Evolutionary conservation across 2,329 filamentous ascomycete species (phyloP).

Genomic region (Fusarium sp.): DNA sequence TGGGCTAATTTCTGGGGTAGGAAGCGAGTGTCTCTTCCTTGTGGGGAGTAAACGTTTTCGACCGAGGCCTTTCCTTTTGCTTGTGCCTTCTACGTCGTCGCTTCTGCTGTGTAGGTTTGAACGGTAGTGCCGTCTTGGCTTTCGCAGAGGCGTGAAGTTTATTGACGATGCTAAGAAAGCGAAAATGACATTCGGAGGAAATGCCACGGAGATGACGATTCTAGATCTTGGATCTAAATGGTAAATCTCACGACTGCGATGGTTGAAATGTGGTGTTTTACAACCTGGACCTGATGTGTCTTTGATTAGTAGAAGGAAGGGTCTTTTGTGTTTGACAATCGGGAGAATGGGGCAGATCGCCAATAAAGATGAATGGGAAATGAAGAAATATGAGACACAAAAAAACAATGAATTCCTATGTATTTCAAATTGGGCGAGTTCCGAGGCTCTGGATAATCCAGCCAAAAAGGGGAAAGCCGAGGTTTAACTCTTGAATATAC

Average conservation of each 20-base stretch:
- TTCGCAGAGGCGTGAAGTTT: conserved; percentile 31
- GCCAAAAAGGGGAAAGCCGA: conserved; percentile 41
- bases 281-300: background rate
- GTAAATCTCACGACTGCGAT: background rate
- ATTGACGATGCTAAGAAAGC: conserved; percentile 11
- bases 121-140: conserved; percentile 24
- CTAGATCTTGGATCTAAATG: conserved; percentile 18
- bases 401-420: conserved; percentile 19
- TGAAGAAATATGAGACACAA: conserved; percentile 14
- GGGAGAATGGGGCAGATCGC: background rate
- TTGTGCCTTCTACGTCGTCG: background rate
- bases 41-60: conserved; percentile 12
- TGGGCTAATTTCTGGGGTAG: conserved; percentile 9
- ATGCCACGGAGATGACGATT: conserved; percentile 16
- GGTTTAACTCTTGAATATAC: conserved; percentile 17
- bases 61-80: conserved; percentile 9
- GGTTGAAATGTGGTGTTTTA: background rate
- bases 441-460: conserved; percentile 28
- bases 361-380: conserved; percentile 5
- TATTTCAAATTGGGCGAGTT: conserved; percentile 16
- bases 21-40: background rate
- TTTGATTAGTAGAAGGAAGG: conserved; percentile 1
- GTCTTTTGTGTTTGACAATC: background rate
- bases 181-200: background rate
- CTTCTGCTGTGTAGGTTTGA: background rate